Conservation (phyloP, 768 basidiomycete genomes). For the Porphyrellus cyaneotinctus region DNA sequence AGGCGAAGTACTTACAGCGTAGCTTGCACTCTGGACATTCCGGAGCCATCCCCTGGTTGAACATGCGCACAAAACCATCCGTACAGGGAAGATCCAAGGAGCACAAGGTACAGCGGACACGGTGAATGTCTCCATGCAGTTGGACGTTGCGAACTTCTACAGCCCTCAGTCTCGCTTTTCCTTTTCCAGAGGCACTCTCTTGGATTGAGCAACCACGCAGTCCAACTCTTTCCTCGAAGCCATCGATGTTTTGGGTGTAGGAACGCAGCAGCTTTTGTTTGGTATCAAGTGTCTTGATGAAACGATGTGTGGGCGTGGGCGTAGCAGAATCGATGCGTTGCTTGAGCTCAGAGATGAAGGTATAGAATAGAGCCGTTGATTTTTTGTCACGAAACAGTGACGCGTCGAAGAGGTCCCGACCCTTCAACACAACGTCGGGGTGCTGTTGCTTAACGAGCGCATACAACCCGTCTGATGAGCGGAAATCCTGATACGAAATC, state of each 20-base stretch:
- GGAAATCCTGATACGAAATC: constrained; percentile 71
- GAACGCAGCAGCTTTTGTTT: constrained; percentile 84
- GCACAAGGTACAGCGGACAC: constrained; percentile 85
- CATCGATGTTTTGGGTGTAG: constrained; percentile 99
- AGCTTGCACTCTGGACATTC: constrained; percentile 82
- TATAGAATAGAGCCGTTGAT: constrained; percentile 88
- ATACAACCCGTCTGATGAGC: constrained; percentile 90
- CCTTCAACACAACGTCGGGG: constrained; percentile 80
- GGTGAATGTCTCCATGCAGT: constrained; percentile 90
- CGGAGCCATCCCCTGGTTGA: constrained; percentile 68
- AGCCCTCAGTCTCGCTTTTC: constrained; percentile 62
- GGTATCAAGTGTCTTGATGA: constrained; percentile 78
- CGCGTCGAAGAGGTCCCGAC: constrained; percentile 93
- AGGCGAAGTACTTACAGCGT: constrained; percentile 58
- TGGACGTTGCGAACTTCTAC: constrained; percentile 86
- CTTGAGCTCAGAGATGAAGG: constrained; percentile 91
- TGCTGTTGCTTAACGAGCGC: constrained; percentile 83
- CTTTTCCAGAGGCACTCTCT: constrained; percentile 50
- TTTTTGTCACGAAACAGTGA: constrained; percentile 82
- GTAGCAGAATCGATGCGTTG: constrained; percentile 72
- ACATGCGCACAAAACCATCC: constrained; percentile 56
- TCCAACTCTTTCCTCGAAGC: constrained; percentile 79
- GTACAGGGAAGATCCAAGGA: constrained; percentile 72
- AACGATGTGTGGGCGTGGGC: constrained; percentile 84
- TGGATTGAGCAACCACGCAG: constrained; percentile 63